Evolutionary conservation across 805 yeast species (phyloP), one percentile per base, ranked within the genome.

Genomic region (Teunomyces funiuensis): DNA sequence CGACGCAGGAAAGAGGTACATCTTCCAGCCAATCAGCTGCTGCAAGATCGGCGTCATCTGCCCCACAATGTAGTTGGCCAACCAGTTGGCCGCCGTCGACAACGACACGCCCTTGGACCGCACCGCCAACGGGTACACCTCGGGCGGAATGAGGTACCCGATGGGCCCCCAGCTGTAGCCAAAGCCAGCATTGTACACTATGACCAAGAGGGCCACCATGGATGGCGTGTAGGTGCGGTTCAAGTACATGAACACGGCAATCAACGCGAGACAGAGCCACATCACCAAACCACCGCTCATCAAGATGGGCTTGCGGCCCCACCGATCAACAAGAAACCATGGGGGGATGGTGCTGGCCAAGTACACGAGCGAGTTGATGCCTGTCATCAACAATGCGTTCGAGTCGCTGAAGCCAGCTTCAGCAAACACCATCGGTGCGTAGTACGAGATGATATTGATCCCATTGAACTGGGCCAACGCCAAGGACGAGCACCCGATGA

Each of bases 361-460:
- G 47, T 70, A 70, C 5, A 71, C 65, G 18, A 68, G 42, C 10
- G 66, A 64, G 41, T 70, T 70, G 40, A 71, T 56, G 7, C 74
- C 76, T 3, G 76, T 69, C 74, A 71, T 69, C 16, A 71, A 49
- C 28, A 71, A 54, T 1, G 75, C 74, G 39, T 63, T 58, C 28
- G 70, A 57, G 45, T 69, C 63, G 45, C 58, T 67, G 53, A 69
- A 70, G 7, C 76, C 76, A 1, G 76, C 76, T 23, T 65, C 58
- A 43, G 70, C 72, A 49, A 75, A 78, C 36, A 79, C 76, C 53
- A 76, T 66, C 4, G 82, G 80, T 0, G 83, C 82, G 48, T 79
- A 80, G 53, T 77, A 79, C 0, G 79, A 70, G 29, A 80, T 74
- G 40, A 79, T 68, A 52, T 80, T 80, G 49, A 79, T 79, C 16